Evolutionary conservation across 2,329 filamentous ascomycete genomes (phyloP), one percentile per base, ranked within the genome.

Genomic region (Aspergillus persii): DNA sequence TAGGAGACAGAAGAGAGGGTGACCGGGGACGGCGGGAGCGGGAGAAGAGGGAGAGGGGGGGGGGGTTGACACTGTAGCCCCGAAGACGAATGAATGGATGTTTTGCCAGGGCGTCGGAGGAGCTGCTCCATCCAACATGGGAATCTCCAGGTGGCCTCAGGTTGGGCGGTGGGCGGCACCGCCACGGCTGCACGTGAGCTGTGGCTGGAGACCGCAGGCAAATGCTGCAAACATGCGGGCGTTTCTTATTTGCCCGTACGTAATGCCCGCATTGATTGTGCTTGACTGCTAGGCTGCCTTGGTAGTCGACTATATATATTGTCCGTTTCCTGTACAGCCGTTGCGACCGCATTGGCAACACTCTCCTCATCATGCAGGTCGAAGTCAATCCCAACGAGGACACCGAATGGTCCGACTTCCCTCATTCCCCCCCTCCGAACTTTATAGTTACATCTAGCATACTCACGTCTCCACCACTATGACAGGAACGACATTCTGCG

Each of bases 401-500:
- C 74, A 99, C 95, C 63, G 95, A 99, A 88, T 99, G 95, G 95
- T 68, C 30, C 51, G 58, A 93, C 65, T 52, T 47, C 55, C 39
- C 30, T 53, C 50, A 46, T 52, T n/a, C n/a, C 47, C 31, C 56
- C 44, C 52, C 36, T n/a, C 36, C 15, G 12, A 26, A 33, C 50
- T 56, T 39, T 44, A 62, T 60, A 23, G 18, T 23, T 23, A 36
- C 47, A 12, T 36, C 33, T 36, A 53, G 41, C 36, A 41, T 46
- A 48, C 50, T 50, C 30, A 53, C 36, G 53, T 49, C 53, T 50
- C 63, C 63, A 59, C 61, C 62, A 26, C 59, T 47, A n/a, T 48
- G 54, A 59, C 66, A 97, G 93, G 93, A 99, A 99, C 75, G 95
- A 99, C 68, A 99, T 99, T 71, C 87, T 99, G 59, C 91, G 95